Evolutionary conservation across 192 early-diverging fungal genomes (phyloP), one percentile per base, ranked within the genome.

Genomic region (Gryganskiella cystojenkinii): DNA sequence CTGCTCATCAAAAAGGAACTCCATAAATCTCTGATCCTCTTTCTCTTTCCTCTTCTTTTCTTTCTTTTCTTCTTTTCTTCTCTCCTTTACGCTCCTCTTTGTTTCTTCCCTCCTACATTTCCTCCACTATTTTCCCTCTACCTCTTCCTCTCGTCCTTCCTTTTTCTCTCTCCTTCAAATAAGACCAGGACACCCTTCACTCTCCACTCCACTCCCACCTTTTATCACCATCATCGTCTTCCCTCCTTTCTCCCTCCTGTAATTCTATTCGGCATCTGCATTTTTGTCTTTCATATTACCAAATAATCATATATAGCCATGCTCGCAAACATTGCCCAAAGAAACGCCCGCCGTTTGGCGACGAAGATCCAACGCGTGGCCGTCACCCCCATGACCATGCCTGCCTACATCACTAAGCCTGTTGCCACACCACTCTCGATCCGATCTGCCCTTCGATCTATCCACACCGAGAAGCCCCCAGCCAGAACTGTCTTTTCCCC

Each of bases 401-500:
- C 51, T 13, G 19, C 35, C 7, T 57, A 46, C 17, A 25, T 61
- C 71, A 58, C 58, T 43, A 43, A 13, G 13, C 37, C 37, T 40
- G 37, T 61, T 22, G 46, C 42, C 33, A 25, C 66, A 17, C 74
- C 74, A 20, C 49, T 78, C 28, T 58, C 74, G 20, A 78, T 78
- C 74, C 74, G 74, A 61, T 78, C 74, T 54, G 74, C 74, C 0
- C 54, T 78, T 47, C 65, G 74, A 31, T 78, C 74, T 13, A 69
- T 78, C 61, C 74, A 78, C 42, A 78, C 61, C 60, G 74, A 78
- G 60, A 78, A 78, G 33, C 74, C 74, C 35, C 74, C 74, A 45
- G 61, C 74, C 42, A 68, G 74, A 61, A 78, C 66, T 8, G 61
- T 78, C 47, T 89, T 89, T 75, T 80, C 86, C 24, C 84, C 84